These are phyloP conservation scores for Peterozyma xylosa DNA, from an alignment of 805 yeast genomes.

Conservation along the genomic window DNA sequence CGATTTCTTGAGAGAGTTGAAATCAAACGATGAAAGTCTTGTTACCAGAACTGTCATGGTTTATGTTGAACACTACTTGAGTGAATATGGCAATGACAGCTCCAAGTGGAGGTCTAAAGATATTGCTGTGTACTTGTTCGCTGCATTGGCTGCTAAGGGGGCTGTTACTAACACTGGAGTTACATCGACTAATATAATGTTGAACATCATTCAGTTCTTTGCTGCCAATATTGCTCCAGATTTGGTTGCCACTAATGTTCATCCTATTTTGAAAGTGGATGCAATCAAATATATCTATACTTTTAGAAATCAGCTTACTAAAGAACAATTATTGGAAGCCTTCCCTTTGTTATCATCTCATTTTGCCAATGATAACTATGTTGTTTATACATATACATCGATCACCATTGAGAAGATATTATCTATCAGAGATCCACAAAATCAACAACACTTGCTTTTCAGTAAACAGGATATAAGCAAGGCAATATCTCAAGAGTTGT, in stretches of 20 bases:
- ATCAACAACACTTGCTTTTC: conserved; percentile 54
- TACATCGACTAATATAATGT: conserved; percentile 72
- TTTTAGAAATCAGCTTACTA: conserved; percentile 89
- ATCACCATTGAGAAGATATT: conserved; percentile 86
- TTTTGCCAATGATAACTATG: conserved; percentile 59
- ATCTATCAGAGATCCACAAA: conserved; percentile 59
- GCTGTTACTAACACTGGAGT: conserved; percentile 82
- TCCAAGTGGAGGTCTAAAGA: conserved; percentile 81
- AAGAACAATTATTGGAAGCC: conserved; percentile 70
- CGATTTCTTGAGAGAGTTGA: conserved; percentile 81
- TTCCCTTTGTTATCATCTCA: conserved; percentile 73
- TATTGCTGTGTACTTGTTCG: conserved; percentile 76
- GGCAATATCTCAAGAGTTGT: conserved; percentile 46
- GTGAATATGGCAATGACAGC: conserved; percentile 33
- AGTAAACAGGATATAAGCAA: conserved; percentile 65
- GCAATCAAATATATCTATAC: conserved; percentile 86
- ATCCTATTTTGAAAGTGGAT: conserved; percentile 82
- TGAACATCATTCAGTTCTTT: conserved; percentile 86
- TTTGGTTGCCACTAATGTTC: conserved; percentile 47
- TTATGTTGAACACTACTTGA: conserved; percentile 63
- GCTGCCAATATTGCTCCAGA: conserved; percentile 76
- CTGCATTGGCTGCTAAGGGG: conserved; percentile 89
- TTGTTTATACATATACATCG: conserved; percentile 89
- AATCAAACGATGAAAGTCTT: conserved; percentile 64
- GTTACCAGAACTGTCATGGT: conserved; percentile 70